Evolutionary conservation across 1,284 basidiomycete species (phyloP).

Genomic region (Cerrena zonata): DNA sequence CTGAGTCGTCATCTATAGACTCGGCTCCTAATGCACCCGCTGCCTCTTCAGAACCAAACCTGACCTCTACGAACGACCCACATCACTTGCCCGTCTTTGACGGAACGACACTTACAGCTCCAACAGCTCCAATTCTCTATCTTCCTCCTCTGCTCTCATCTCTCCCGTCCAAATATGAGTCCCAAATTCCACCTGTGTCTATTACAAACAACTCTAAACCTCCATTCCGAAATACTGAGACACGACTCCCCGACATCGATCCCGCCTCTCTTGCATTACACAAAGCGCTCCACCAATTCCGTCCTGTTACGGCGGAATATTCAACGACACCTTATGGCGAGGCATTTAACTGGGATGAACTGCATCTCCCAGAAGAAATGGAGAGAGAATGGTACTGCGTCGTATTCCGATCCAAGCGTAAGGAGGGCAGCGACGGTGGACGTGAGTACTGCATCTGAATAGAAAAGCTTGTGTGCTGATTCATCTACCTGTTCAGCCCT

Average conservation of each 20-base stretch:
- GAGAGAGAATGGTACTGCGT: conserved; percentile 88
- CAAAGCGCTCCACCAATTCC: conserved; percentile 76
- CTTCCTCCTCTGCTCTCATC: conserved; percentile 76
- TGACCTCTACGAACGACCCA: conserved; percentile 37
- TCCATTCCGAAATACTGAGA: conserved; percentile 61
- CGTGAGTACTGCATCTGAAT: conserved; percentile 43
- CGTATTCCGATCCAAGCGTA: conserved; percentile 78
- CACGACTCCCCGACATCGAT: conserved; percentile 77
- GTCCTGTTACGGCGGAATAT: conserved; percentile 57
- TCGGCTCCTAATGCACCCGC: neutral
- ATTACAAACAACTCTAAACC: conserved; percentile 28
- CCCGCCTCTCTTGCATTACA: conserved; percentile 79
- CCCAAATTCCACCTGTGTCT: conserved; percentile 13
- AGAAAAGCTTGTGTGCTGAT: too few relatives aligned
- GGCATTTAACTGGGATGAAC: conserved; percentile 84
- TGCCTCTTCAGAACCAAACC: conserved; percentile 1
- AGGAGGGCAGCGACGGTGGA: conserved; percentile 59
- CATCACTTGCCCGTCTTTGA: conserved; percentile 55
- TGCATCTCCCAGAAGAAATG: conserved; percentile 59
- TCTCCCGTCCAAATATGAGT: conserved; percentile 39
- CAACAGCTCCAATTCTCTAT: conserved; percentile 56
- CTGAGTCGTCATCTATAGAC: conserved; percentile 9
- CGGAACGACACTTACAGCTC: conserved; percentile 28
- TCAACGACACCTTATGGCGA: conserved; percentile 58
- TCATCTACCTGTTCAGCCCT: too few relatives aligned